Conservation (phyloP, 2,329 filamentous ascomycete genomes). For the Lachnellula subtilissima region DNA sequence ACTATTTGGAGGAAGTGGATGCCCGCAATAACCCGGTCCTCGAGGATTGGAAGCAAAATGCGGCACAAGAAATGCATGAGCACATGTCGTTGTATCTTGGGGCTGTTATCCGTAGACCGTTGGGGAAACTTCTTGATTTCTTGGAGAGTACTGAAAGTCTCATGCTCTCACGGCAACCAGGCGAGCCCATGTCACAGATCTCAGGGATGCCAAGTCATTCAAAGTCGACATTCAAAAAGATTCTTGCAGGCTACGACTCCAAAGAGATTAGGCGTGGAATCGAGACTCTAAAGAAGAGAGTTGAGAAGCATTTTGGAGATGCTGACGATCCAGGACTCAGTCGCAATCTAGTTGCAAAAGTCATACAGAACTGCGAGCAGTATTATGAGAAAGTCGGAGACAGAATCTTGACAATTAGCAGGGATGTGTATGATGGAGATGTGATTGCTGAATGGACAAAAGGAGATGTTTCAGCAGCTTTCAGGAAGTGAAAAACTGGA, state of each 20-base stretch:
- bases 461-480: slow-evolving; percentile 56
- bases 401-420: slow-evolving; percentile 54
- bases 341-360: slow-evolving; percentile 51
- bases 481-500: slow-evolving; percentile 31
- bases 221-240: slow-evolving; percentile 78
- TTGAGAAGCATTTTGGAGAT: slow-evolving; percentile 96
- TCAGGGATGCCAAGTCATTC: slow-evolving; percentile 79
- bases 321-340: slow-evolving; percentile 62
- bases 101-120: slow-evolving; percentile 79
- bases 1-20: slow-evolving; percentile 90
- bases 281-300: slow-evolving; percentile 79
- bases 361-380: slow-evolving; percentile 55
- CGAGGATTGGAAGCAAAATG: slow-evolving; percentile 76
- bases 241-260: slow-evolving; percentile 72
- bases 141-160: slow-evolving; percentile 80
- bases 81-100: slow-evolving; percentile 85
- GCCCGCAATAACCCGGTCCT: slow-evolving; percentile 68
- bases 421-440: slow-evolving; percentile 61
- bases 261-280: slow-evolving; percentile 89
- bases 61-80: slow-evolving; percentile 72
- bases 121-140: slow-evolving; percentile 88
- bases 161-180: slow-evolving; percentile 52
- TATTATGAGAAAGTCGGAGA: slow-evolving; percentile 60
- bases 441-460: slow-evolving; percentile 63
- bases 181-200: slow-evolving; percentile 58